Evolutionary conservation across 1,139 yeast species (phyloP).

Genomic region (Groenewaldozyma auringiensis): DNA sequence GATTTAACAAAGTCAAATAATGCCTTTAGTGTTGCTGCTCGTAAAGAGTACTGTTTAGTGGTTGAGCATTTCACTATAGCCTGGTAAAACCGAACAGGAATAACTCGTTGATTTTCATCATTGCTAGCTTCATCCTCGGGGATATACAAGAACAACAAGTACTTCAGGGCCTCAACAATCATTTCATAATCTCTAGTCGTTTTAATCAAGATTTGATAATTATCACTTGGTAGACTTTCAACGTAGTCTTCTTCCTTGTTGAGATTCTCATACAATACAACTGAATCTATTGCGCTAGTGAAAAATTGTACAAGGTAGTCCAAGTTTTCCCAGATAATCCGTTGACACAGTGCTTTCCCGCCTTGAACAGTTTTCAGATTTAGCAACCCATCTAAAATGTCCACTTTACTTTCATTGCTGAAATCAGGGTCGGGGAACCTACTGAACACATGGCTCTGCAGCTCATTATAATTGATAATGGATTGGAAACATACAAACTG

Average conservation of each 20-base stretch:
- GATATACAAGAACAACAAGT: slow-evolving; percentile 1
- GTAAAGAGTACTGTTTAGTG: slow-evolving; percentile 12
- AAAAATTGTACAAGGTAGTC: slow-evolving; percentile 13
- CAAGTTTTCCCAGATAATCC: slow-evolving; percentile 10
- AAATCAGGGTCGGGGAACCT: slow-evolving; percentile 6
- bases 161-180: slow-evolving; percentile 1
- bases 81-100: neutral
- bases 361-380: slow-evolving; percentile 15
- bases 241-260: neutral
- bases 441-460: slow-evolving; percentile 14
- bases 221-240: neutral
- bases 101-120: neutral
- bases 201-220: slow-evolving; percentile 6
- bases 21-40: slow-evolving; percentile 13
- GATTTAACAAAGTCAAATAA: slow-evolving; percentile 13
- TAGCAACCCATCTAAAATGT: slow-evolving; percentile 18
- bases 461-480: slow-evolving; percentile 6
- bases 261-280: slow-evolving; percentile 13
- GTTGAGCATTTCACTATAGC: slow-evolving; percentile 13
- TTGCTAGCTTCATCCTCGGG: neutral
- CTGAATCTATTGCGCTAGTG: slow-evolving; percentile 10
- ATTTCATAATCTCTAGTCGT: slow-evolving; percentile 4
- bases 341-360: slow-evolving; percentile 13
- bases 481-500: neutral
- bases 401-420: slow-evolving; percentile 12